These are phyloP conservation scores for Fusarium foetens DNA, from an alignment of 2,329 filamentous ascomycete genomes.

Conservation along the genomic window DNA sequence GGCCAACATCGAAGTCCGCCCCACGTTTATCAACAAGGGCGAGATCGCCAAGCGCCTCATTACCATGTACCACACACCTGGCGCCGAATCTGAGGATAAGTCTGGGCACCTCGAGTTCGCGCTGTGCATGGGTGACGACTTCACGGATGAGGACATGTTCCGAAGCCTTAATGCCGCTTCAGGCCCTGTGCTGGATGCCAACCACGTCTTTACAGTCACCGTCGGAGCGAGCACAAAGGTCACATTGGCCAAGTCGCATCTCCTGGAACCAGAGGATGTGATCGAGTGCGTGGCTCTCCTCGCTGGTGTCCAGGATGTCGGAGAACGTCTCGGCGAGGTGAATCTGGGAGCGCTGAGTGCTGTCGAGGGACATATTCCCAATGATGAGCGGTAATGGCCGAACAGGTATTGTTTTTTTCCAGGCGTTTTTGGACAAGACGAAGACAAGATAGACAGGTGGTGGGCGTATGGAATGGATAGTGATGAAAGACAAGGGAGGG, in stretches of 20 bases:
- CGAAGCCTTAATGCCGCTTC: slow-evolving; percentile 75
- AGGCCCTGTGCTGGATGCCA: slow-evolving; percentile 61
- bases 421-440: slow-evolving; percentile 42
- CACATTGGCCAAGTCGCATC: slow-evolving; percentile 89
- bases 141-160: slow-evolving; percentile 98
- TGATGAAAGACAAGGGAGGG: not conserved
- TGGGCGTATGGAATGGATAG: slow-evolving; percentile 29
- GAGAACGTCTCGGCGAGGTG: slow-evolving; percentile 59
- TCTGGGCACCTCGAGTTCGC: slow-evolving; percentile 79
- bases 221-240: slow-evolving; percentile 93
- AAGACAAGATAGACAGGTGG: slow-evolving; percentile 36
- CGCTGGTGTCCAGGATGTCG: slow-evolving; percentile 56
- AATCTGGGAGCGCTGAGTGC: slow-evolving; percentile 66
- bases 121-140: slow-evolving; percentile 92
- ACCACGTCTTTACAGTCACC: slow-evolving; percentile 88
- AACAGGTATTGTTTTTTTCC: slow-evolving; percentile 29
- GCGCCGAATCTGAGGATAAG: slow-evolving; percentile 58
- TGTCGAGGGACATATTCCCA: slow-evolving; percentile 63
- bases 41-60: slow-evolving; percentile 91
- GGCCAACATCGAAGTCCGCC: slow-evolving; percentile 96
- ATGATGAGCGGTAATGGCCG: slow-evolving; percentile 37
- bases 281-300: slow-evolving; percentile 73
- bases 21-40: slow-evolving; percentile 97
- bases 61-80: slow-evolving; percentile 70
- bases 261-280: slow-evolving; percentile 89